Evolutionary conservation across 2,329 filamentous ascomycete species (phyloP), one percentile per base, ranked within the genome.

Genomic region (Beauveria bassiana): DNA sequence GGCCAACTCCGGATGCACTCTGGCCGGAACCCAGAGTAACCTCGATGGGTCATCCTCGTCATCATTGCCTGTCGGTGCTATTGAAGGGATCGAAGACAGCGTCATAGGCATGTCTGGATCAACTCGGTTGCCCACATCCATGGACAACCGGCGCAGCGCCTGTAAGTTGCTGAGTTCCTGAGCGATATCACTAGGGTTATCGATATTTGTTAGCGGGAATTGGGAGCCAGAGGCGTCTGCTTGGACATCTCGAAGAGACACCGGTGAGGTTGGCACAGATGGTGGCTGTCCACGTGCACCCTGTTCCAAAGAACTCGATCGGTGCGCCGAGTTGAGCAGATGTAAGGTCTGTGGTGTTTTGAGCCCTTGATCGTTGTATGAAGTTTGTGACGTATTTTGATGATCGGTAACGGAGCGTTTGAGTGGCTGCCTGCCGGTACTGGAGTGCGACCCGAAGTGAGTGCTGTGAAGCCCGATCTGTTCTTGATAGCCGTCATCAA

Each of bases 1-100:
- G 3, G 95, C 95, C 54, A 99, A 80, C 74, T 99, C 95, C 0
- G 95, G 95, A 69, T 99, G 95, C 31, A 99, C 83, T 62, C 92
- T 86, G 26, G 95, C 95, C 5, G 95, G 95, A 6, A 99, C 95
- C 95, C 95, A 99, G 66, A 98, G 90, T 63, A 98, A 77, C 64
- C 92, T 85, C 2, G 93, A 92, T 8, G 91, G 86, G 71, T 98
- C 93, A 68, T 92, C 89, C 71, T 96, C 92, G 69, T 96, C 89
- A 65, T 91, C 89, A 63, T 85, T 83, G 38, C 86, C 84, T 3
- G 81, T 86, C 1, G 90, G 90, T 20, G 90, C 88, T 65, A 88
- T 83, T 20, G 88, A 82, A 3, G 90, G 87, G 76, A 91, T 87
- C 47, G 88, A 84, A 70, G 89, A 83, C 45, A 86, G 76, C 5